phyloP scores from a whole-genome alignment of 176 grass and related monocot genomes.

The Ensete glaucum region DNA sequence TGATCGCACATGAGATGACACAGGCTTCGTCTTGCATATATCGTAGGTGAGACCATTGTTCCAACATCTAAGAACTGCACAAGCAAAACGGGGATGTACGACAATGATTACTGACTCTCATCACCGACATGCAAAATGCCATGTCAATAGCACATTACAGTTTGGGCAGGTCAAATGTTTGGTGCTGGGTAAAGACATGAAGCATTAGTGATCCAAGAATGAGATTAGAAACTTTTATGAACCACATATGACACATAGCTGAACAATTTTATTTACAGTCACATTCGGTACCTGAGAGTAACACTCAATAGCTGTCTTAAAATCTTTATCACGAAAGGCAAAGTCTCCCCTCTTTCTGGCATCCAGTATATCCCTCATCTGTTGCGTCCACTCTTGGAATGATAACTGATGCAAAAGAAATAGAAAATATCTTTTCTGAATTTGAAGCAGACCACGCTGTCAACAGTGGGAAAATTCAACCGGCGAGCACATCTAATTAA shows the following conservation, averaged over 20 bases:
- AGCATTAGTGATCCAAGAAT: not conserved
- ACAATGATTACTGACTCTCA: not conserved
- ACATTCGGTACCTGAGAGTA: slow-evolving; percentile 57
- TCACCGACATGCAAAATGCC: too few relatives aligned
- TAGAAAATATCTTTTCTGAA: not conserved
- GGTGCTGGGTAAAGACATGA: not conserved
- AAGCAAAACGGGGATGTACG: not conserved
- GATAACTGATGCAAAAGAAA: slow-evolving; percentile 51
- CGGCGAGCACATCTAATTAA: not conserved
- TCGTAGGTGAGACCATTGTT: slow-evolving; percentile 83
- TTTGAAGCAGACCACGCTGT: too few relatives aligned
- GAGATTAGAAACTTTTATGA: not conserved
- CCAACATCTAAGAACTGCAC: slow-evolving; percentile 83
- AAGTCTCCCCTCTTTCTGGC: slow-evolving; percentile 79
- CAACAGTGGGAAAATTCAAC: not conserved
- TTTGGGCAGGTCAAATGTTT: too few relatives aligned
- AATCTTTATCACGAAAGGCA: slow-evolving; percentile 97
- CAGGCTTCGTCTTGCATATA: slow-evolving; percentile 68
- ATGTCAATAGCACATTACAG: too few relatives aligned
- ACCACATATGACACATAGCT: not conserved
- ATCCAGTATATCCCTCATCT: slow-evolving; percentile 96
- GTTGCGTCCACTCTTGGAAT: slow-evolving; percentile 98
- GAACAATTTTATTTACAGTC: not conserved
- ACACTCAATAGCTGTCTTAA: slow-evolving; percentile 74
- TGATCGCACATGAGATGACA: slow-evolving; percentile 86